Base-by-base conservation (phyloP, 2,329 filamentous ascomycete species). In the Ceratocystis huliohia region DNA sequence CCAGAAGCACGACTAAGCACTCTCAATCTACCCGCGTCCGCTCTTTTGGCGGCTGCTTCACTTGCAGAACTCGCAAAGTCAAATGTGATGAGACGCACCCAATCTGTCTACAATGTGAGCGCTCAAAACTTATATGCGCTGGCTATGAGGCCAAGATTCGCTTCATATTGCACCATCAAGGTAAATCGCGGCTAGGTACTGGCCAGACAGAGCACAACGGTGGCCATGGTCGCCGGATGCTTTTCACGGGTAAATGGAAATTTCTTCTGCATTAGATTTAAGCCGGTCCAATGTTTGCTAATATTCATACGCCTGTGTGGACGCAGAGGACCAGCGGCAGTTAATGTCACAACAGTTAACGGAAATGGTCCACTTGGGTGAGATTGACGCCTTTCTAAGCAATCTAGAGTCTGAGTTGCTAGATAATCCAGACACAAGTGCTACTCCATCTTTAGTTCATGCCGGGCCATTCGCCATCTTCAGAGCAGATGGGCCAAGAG, bases 71-170 rank as follows among this genome's bases (percentile, higher is more conserved):
- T 15, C 66, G 66, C 56, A 67, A 67, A 61, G 66, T 65, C 22
- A 67, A 67, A 56, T 67, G 66, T n/a, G 66, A 67, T 57, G 63
- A 65, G 45, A 61, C 20, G 5, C 66, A 67, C 64, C 66, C 66
- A 13, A 22, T 61, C 3, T 67, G 56, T 4, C 48, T 8, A 10
- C 66, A 67, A 46, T 67, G 66, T 48, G 15, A 50, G n/a, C 41
- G 56, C 13, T 67, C 66, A 4, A 56, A 57, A 13, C 46, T 67
- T 10, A 15, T 15, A 15, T 67, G 66, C 53, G 66, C 63, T 6
- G 66, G 66, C 13, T 67, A 67, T 17, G 53, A 67, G 33, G 66
- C 66, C 15, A 67, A 59, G 53, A 62, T 67, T 53, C 56, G 66
- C n/a, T 67, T 67, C 25, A 65, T 67, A 45, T 44, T 67, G 33